Evolutionary conservation across 2,329 filamentous ascomycete species (phyloP).

Genomic region (Colletotrichum tropicicola): DNA sequence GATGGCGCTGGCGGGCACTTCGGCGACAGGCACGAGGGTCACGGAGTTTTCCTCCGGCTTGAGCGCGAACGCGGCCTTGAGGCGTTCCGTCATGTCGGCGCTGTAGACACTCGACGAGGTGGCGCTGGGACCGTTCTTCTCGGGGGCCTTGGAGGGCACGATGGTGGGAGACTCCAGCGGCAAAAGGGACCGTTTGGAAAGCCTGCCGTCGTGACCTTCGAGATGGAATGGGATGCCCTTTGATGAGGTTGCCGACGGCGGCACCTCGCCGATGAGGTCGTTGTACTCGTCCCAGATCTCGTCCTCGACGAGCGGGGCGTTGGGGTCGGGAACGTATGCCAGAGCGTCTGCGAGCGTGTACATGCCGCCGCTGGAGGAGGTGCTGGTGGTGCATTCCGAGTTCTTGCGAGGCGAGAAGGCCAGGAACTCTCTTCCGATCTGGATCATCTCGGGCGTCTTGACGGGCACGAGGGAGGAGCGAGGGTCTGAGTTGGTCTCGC

Average conservation of each 20-base stretch:
- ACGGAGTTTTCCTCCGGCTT: conserved; percentile 47
- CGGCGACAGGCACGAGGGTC: conserved; percentile 52
- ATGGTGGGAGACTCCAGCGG: conserved; percentile 60
- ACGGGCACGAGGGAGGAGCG: conserved; percentile 40
- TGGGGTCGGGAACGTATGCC: conserved; percentile 70
- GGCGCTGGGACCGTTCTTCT: conserved; percentile 32
- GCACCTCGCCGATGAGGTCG: conserved; percentile 78
- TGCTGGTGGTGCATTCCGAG: conserved; percentile 67
- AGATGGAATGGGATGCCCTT: conserved; percentile 65
- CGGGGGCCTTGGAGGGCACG: conserved; percentile 20
- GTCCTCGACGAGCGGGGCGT: conserved; percentile 76
- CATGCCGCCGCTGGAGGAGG: conserved; percentile 64
- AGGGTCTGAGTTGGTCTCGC: conserved; percentile 40
- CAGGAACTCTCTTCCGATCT: conserved; percentile 71
- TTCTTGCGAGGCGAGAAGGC: conserved; percentile 77
- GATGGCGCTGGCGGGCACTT: conserved; percentile 40
- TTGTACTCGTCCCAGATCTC: conserved; percentile 97
- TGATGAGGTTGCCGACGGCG: conserved; percentile 64
- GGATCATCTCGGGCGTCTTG: conserved; percentile 40
- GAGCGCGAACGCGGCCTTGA: conserved; percentile 56
- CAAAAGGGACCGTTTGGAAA: conserved; percentile 44
- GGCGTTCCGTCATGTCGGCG: conserved; percentile 61
- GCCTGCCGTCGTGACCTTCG: conserved; percentile 54
- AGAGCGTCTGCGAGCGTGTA: conserved; percentile 70
- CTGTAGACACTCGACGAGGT: conserved; percentile 62